Base-by-base conservation (phyloP, 106 monocot genomes). In the Phalaenopsis equestris region DNA sequence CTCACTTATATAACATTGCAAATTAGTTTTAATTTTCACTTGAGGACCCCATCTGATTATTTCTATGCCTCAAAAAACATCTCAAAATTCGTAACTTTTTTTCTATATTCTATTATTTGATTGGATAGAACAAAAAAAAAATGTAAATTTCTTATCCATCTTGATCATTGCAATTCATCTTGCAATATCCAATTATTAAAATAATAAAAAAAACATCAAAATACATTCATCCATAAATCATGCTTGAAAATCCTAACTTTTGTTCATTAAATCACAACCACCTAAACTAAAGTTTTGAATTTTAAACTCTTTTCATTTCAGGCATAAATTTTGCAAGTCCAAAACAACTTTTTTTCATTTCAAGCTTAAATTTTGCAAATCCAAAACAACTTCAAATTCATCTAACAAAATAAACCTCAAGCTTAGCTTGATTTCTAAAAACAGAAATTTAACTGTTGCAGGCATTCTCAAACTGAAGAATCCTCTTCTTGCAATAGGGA, bases 401-500 rank as follows among this genome's bases (percentile, higher is more conserved):
- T 70, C 70, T 14, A 70, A 38, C 23, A 19, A 21, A 61, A 61
- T 61, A 8, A 61, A 61, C 61, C 61, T 37, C 9, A 70, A 14
- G 38, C 72, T 16, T 72, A 15, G 41, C 41, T 72, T 72, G 30
- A 9, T 72, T 72, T 41, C 72, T 72, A 12, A 38, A 72, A 15
- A 14, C 39, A 36, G 10, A 74, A 42, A 4, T 41, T 45, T 6
- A 19, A 76, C 5, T 76, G 11, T 64, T 21, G 38, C 86, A 95
- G 95, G 91, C 23, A 84, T 91, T 81, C 82, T 93, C 38, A 89
- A 89, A 73, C 24, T 88, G 75, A 93, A 91, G 84, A 80, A 89
- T 41, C 79, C 88, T 43, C 78, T 84, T 56, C 79, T 88, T 81
- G 85, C 93, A 43, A 55, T 78, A 48, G 77, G 80, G 7, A 56